Conservation (phyloP, 257 asterid species). For the Solanum clarkiae region DNA sequence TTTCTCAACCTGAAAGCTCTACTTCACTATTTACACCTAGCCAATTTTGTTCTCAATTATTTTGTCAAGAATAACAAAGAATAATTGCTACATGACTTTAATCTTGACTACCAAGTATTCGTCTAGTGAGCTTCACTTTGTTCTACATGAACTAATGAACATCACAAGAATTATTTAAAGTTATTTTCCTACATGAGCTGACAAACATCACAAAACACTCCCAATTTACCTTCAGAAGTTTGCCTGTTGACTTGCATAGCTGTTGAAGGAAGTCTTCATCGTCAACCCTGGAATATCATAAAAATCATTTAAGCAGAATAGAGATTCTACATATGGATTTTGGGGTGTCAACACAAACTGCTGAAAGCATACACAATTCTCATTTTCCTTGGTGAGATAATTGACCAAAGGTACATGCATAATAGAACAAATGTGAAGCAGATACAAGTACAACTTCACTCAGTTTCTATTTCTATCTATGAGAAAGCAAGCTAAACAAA, state of each 20-base stretch:
- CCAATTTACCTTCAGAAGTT: constrained; percentile 66
- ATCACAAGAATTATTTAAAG: not conserved
- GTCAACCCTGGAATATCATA: constrained; percentile 44
- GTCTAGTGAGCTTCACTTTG: not conserved
- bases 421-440: not conserved
- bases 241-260: constrained; percentile 74
- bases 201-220: not conserved
- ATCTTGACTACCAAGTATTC: not conserved
- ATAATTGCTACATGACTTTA: not conserved
- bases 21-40: not conserved
- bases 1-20: not conserved
- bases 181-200: not conserved
- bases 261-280: constrained; percentile 77
- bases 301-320: not conserved
- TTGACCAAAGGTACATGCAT: not conserved
- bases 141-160: not conserved
- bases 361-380: not conserved
- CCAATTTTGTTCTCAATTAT: not conserved
- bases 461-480: not conserved
- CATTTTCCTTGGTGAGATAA: not conserved
- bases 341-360: not conserved
- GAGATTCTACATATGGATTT: not conserved
- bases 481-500: not conserved
- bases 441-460: not conserved
- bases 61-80: not conserved